Evolutionary conservation across 2,329 filamentous ascomycete species (phyloP).

Genomic region (Pseudocercospora pini-densiflorae): DNA sequence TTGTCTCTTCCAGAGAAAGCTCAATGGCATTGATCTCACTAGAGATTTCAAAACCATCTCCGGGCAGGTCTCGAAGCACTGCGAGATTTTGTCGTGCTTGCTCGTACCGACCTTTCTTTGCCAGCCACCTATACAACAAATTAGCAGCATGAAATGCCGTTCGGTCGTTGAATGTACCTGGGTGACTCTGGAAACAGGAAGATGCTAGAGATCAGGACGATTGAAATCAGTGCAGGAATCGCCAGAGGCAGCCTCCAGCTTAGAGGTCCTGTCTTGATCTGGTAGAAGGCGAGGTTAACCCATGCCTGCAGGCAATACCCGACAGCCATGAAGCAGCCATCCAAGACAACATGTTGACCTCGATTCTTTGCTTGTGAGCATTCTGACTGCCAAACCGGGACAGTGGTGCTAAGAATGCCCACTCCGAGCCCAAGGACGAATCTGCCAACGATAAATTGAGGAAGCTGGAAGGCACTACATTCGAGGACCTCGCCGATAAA

Average conservation of each 20-base stretch:
- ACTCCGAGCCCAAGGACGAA: conserved; percentile 51
- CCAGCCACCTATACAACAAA: background rate
- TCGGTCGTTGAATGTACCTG: conserved; percentile 37
- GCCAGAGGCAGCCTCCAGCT: conserved; percentile 51
- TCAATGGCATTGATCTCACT: background rate
- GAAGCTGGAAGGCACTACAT: conserved; percentile 48
- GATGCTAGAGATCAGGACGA: conserved; percentile 32
- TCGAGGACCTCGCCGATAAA: conserved; percentile 51
- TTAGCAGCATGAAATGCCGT: background rate
- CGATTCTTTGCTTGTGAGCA: conserved; percentile 44
- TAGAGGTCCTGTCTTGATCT: conserved; percentile 42
- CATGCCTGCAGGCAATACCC: conserved; percentile 53
- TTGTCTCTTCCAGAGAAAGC: background rate
- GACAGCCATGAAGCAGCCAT: conserved; percentile 52
- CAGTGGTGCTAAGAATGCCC: conserved; percentile 48
- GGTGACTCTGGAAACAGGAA: conserved; percentile 46
- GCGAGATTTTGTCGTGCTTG: background rate
- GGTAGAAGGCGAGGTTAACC: conserved; percentile 52
- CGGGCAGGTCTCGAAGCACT: background rate
- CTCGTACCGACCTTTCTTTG: background rate
- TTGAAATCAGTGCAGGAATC: conserved; percentile 53
- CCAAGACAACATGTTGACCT: conserved; percentile 46
- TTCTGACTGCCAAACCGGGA: conserved; percentile 53
- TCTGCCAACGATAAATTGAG: conserved; percentile 52
- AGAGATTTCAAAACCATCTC: background rate